A percentile compares a stretch with the other conserved stretches of the same genome.
Evolutionary conservation across 179 eudicot species (phyloP).

Genomic region (Camellia oleifera): DNA sequence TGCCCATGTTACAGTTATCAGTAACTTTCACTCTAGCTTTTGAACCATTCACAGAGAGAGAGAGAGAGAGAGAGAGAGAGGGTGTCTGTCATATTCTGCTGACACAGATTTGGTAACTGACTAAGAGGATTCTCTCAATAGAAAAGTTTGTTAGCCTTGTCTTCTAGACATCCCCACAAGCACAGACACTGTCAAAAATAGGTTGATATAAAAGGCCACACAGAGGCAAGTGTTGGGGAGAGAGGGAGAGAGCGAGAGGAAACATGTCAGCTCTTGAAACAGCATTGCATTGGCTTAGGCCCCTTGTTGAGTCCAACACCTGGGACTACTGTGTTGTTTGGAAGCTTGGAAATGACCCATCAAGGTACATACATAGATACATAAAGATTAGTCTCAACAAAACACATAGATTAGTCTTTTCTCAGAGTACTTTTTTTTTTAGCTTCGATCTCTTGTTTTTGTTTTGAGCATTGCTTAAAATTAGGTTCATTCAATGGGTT

Average conservation of each 20-base stretch:
- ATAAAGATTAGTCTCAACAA: no score
- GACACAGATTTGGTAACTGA: slow-evolving; percentile 28
- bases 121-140: slow-evolving; percentile 7
- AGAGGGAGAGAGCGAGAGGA: slow-evolving; percentile 17
- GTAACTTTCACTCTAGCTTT: not conserved
- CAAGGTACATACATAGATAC: slow-evolving; percentile 32
- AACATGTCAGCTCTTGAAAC: slow-evolving; percentile 43
- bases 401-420: not conserved
- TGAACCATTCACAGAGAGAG: slow-evolving; percentile 10
- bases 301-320: slow-evolving; percentile 34
- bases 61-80: slow-evolving; percentile 6
- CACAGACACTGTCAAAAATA: not conserved
- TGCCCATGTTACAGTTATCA: slow-evolving; percentile 4
- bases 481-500: slow-evolving; percentile 66
- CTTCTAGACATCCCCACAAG: not conserved
- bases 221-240: slow-evolving; percentile 11
- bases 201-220: not conserved
- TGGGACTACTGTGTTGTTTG: slow-evolving; percentile 90
- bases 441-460: not conserved
- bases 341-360: slow-evolving; percentile 72
- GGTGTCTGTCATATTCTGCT: slow-evolving; percentile 24
- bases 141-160: slow-evolving; percentile 15
- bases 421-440: not conserved
- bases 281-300: slow-evolving; percentile 49
- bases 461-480: not conserved